These are phyloP conservation scores for Candida sojae DNA, from an alignment of 1,139 yeast species.

Conservation along the genomic window DNA sequence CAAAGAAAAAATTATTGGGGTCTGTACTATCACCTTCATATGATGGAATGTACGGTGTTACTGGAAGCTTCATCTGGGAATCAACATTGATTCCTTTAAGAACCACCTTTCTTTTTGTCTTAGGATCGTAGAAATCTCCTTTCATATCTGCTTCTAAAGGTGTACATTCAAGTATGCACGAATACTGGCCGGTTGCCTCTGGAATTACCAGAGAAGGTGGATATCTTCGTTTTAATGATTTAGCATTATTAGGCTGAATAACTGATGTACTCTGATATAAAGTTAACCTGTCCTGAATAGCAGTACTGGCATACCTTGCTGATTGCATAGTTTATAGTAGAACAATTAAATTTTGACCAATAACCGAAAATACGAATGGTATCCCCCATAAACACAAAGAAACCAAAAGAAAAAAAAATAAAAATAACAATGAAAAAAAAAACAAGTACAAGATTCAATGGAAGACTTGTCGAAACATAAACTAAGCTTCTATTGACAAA, in stretches of 20 bases:
- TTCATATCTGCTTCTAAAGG: constrained; percentile 34
- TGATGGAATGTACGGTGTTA: constrained; percentile 54
- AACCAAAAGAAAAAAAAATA: background rate
- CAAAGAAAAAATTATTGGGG: constrained; percentile 52
- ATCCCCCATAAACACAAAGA: background rate
- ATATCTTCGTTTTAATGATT: constrained; percentile 27
- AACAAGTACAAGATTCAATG: too few relatives aligned
- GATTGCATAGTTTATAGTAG: constrained; percentile 6
- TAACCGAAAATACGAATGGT: background rate
- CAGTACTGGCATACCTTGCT: constrained; percentile 27
- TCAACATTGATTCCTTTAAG: constrained; percentile 86
- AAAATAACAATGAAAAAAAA: too few relatives aligned
- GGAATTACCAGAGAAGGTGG: constrained; percentile 23
- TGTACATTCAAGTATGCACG: constrained; percentile 29
- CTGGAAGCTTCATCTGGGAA: constrained; percentile 73
- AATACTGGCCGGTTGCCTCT: constrained; percentile 14
- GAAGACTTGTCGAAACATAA: too few relatives aligned
- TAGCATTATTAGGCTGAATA: constrained; percentile 28
- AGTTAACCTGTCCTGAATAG: constrained; percentile 32
- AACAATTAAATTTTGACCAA: background rate
- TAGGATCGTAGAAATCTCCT: constrained; percentile 62
- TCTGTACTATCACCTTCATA: constrained; percentile 49
- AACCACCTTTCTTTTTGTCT: constrained; percentile 56
- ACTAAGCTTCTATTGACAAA: too few relatives aligned
- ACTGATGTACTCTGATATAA: constrained; percentile 30